phyloP scores from a whole-genome alignment of 441 rosid genomes.

The Mallotus repandus region DNA sequence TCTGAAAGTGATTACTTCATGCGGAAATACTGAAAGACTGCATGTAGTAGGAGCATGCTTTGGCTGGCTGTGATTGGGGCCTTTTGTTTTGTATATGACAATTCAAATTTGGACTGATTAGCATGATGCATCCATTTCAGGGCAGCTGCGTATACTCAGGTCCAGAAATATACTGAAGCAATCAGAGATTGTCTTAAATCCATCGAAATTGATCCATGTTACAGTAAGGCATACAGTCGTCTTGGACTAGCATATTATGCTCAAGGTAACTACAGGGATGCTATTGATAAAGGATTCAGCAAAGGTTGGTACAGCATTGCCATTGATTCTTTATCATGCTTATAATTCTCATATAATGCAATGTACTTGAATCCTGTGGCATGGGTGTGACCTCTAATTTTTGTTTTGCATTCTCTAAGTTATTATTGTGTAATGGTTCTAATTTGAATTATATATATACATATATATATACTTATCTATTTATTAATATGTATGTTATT shows the following conservation, averaged over 20 bases:
- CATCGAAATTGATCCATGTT: conserved; percentile 65
- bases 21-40: background rate
- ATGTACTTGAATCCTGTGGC: background rate
- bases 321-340: conserved; percentile 4
- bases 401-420: background rate
- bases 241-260: conserved; percentile 84
- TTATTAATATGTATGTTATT: too few species aligned
- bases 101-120: conserved; percentile 13
- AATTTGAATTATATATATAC: background rate
- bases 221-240: conserved; percentile 89
- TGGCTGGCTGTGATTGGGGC: background rate
- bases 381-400: background rate
- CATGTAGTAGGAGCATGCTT: background rate
- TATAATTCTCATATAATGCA: background rate
- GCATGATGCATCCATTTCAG: conserved; percentile 34
- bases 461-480: background rate
- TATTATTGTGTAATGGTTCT: conserved; percentile 5
- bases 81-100: background rate
- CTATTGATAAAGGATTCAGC: conserved; percentile 73
- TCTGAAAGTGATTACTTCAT: background rate
- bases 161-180: conserved; percentile 59
- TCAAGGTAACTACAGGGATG: conserved; percentile 66
- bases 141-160: conserved; percentile 89
- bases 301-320: conserved; percentile 52
- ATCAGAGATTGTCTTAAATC: conserved; percentile 74